phyloP scores from a whole-genome alignment of 1,284 basidiomycete species.

The Grifola frondosa region DNA sequence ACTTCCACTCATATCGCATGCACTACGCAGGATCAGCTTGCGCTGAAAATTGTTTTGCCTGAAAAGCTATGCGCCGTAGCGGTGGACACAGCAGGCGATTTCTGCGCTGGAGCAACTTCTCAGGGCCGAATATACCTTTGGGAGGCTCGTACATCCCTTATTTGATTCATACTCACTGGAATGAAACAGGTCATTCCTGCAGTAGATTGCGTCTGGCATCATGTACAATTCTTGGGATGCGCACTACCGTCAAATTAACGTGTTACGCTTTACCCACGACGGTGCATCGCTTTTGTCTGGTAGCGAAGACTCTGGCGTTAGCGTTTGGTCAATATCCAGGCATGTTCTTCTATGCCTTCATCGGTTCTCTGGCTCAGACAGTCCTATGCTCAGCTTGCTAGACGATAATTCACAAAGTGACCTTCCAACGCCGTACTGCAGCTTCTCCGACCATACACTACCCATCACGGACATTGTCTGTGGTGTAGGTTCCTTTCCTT shows the following conservation, averaged over 20 bases:
- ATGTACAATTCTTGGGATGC: conserved; percentile 91
- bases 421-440: conserved; percentile 74
- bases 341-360: conserved; percentile 40
- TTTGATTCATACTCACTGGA: background rate
- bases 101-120: conserved; percentile 84
- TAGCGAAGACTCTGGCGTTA: conserved; percentile 86
- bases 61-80: conserved; percentile 84
- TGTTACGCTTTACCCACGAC: conserved; percentile 82
- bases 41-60: conserved; percentile 84
- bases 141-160: conserved; percentile 65
- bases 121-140: conserved; percentile 93
- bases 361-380: background rate
- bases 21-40: conserved; percentile 91
- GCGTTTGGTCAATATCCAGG: conserved; percentile 89
- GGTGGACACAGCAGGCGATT: conserved; percentile 69
- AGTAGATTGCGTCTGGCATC: conserved; percentile 84
- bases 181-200: conserved; percentile 22
- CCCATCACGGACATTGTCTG: conserved; percentile 82
- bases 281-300: conserved; percentile 80
- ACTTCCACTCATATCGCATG: too few species aligned
- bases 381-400: conserved; percentile 49
- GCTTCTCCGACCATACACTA: conserved; percentile 88
- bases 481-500: conserved; percentile 79
- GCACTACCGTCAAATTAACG: conserved; percentile 88
- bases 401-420: conserved; percentile 71